These are phyloP conservation scores for Termitomyces sp. DNA, from an alignment of 768 basidiomycete genomes.

Conservation along the genomic window DNA sequence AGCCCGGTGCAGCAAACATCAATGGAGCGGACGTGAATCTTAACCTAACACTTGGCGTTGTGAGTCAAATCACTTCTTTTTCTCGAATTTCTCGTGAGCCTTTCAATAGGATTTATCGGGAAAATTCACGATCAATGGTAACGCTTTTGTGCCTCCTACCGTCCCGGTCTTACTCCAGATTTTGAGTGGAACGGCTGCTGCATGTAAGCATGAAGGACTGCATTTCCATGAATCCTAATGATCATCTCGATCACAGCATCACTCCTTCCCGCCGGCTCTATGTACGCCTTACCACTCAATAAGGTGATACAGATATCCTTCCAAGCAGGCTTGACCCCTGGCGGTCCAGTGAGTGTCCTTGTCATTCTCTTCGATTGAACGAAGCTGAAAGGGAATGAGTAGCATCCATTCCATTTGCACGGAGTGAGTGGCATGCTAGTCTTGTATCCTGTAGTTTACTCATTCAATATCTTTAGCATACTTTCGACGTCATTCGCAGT, in stretches of 20 bases:
- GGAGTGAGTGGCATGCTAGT: constrained; percentile 14
- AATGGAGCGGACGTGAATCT: background rate
- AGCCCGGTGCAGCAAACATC: background rate
- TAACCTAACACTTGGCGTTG: no score
- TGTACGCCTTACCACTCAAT: no score
- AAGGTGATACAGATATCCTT: no score
- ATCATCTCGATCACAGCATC: no score
- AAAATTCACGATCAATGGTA: background rate
- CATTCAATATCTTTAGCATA: constrained; percentile 24
- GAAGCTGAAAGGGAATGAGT: background rate
- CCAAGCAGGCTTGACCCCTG: background rate
- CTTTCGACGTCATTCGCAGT: constrained; percentile 34
- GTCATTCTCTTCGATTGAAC: constrained; percentile 2
- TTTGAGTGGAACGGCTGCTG: background rate
- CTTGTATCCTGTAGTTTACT: background rate
- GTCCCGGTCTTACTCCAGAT: constrained; percentile 7
- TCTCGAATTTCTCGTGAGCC: no score
- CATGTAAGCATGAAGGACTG: no score
- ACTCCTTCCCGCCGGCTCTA: no score
- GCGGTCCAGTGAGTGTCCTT: constrained; percentile 6
- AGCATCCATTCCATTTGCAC: constrained; percentile 30
- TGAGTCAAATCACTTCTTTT: no score
- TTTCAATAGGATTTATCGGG: no score
- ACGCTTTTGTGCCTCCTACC: background rate
- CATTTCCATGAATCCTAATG: no score